phyloP scores from a whole-genome alignment of 805 yeast genomes.

The Pichia paraexigua region DNA sequence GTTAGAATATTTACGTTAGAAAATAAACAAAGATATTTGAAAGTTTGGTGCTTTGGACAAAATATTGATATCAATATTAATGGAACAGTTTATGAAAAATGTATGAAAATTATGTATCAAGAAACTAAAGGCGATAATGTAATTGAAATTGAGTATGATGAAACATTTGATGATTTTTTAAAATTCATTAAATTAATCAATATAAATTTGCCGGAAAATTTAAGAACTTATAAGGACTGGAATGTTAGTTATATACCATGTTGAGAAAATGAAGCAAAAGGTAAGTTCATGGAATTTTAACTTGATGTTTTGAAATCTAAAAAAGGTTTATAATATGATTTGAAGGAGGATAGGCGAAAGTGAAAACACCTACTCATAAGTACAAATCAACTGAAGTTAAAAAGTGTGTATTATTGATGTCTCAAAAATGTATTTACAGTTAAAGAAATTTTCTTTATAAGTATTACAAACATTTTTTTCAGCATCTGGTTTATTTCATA shows the following conservation, averaged over 20 bases:
- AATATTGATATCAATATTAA: constrained; percentile 23
- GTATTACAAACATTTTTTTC: too few species aligned
- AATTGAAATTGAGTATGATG: constrained; percentile 30
- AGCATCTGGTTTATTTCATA: too few species aligned
- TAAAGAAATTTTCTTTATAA: too few species aligned
- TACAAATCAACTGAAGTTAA: too few species aligned
- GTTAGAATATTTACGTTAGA: constrained; percentile 29
- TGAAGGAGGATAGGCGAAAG: too few species aligned
- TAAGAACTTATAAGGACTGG: constrained; percentile 23
- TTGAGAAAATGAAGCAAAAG: constrained; percentile 1
- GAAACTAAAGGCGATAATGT: constrained; percentile 7
- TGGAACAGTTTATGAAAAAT: constrained; percentile 12
- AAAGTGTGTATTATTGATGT: too few species aligned
- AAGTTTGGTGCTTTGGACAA: constrained; percentile 46
- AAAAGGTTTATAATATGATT: too few species aligned
- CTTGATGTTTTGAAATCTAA: too few species aligned
- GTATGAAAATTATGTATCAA: constrained; percentile 40
- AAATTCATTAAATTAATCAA: constrained; percentile 24
- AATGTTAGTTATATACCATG: constrained; percentile 22
- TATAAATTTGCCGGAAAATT: constrained; percentile 27
- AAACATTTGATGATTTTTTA: constrained; percentile 27
- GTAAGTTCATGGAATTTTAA: background rate
- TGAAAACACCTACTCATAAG: too few species aligned
- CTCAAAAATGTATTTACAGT: too few species aligned
- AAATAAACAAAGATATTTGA: constrained; percentile 8